These are phyloP conservation scores for Mytilinidion resinicola DNA, from an alignment of 495 filamentous ascomycete species.

Conservation along the genomic window DNA sequence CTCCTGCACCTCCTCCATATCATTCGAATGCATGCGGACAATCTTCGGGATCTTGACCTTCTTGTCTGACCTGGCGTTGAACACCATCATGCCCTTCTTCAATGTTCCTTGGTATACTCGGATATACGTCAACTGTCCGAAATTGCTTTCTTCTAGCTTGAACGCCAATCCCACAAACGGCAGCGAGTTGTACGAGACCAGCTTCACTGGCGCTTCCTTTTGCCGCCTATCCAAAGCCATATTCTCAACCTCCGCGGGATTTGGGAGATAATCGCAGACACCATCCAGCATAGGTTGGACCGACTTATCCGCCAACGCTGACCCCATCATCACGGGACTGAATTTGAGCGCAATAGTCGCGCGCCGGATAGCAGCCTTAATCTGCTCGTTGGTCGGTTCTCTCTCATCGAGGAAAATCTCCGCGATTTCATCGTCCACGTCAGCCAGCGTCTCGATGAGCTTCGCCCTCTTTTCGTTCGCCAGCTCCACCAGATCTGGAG, in stretches of 20 bases:
- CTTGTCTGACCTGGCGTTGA: slow-evolving; percentile 89
- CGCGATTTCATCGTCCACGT: slow-evolving; percentile 97
- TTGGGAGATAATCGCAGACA: slow-evolving; percentile 93
- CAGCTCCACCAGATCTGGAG: slow-evolving; percentile 63
- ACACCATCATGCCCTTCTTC: slow-evolving; percentile 81
- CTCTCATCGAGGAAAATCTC: slow-evolving; percentile 89
- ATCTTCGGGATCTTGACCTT: slow-evolving; percentile 96
- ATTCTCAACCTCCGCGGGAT: slow-evolving; percentile 86
- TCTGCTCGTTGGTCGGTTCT: slow-evolving; percentile 67
- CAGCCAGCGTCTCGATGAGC: slow-evolving; percentile 91
- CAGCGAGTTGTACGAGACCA: slow-evolving; percentile 84
- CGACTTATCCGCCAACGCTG: slow-evolving; percentile 88
- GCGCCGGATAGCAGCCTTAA: slow-evolving; percentile 84
- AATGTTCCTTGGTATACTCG: slow-evolving; percentile 95
- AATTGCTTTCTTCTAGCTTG: slow-evolving; percentile 98
- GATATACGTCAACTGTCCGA: slow-evolving; percentile 96
- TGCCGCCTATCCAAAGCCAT: slow-evolving; percentile 77
- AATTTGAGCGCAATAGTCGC: slow-evolving; percentile 87
- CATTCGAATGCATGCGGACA: slow-evolving; percentile 98
- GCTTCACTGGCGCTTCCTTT: slow-evolving; percentile 69
- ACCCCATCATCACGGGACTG: slow-evolving; percentile 92
- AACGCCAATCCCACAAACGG: slow-evolving; percentile 96
- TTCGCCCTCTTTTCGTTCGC: slow-evolving; percentile 72
- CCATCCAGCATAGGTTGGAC: slow-evolving; percentile 97
- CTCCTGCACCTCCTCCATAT: slow-evolving; percentile 94